A percentile compares a stretch with the other conserved stretches of the same genome.
phyloP scores from a whole-genome alignment of 208 protist genomes.

The Tetramitus jugosus region DNA sequence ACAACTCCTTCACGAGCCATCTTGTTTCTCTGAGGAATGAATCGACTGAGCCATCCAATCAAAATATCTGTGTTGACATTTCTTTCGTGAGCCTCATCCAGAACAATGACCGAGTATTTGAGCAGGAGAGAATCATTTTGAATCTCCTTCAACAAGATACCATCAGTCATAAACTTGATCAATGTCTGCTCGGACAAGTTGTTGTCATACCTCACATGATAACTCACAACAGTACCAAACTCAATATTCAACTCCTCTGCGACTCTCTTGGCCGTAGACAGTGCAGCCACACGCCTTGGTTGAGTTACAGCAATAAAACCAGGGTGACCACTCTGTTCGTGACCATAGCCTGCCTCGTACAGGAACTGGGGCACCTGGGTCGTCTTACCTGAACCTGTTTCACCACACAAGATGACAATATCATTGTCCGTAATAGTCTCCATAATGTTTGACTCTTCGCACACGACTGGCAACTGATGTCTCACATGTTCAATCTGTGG shows the following conservation, averaged over 20 bases:
- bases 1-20: not conserved
- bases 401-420: constrained; percentile 82
- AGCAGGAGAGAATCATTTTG: constrained; percentile 16
- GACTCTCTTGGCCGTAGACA: constrained; percentile 51
- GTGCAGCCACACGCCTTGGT: constrained; percentile 76
- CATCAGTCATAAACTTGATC: constrained; percentile 44
- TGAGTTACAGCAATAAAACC: constrained; percentile 69
- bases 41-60: constrained; percentile 75
- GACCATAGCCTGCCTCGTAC: constrained; percentile 18
- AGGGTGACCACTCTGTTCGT: not conserved
- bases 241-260: constrained; percentile 34
- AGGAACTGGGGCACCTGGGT: constrained; percentile 33
- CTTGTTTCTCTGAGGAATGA: constrained; percentile 56
- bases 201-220: constrained; percentile 41
- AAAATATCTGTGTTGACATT: constrained; percentile 76
- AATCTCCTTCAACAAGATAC: constrained; percentile 38
- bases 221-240: constrained; percentile 38
- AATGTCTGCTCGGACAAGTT: not conserved
- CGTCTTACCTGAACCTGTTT: constrained; percentile 75
- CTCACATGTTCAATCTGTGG: not conserved
- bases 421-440: constrained; percentile 53
- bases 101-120: constrained; percentile 66
- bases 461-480: not conserved
- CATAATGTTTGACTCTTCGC: constrained; percentile 55
- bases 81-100: constrained; percentile 89